Evolutionary conservation across 208 protist species (phyloP).

Genomic region (Wallacemonas sp.): DNA sequence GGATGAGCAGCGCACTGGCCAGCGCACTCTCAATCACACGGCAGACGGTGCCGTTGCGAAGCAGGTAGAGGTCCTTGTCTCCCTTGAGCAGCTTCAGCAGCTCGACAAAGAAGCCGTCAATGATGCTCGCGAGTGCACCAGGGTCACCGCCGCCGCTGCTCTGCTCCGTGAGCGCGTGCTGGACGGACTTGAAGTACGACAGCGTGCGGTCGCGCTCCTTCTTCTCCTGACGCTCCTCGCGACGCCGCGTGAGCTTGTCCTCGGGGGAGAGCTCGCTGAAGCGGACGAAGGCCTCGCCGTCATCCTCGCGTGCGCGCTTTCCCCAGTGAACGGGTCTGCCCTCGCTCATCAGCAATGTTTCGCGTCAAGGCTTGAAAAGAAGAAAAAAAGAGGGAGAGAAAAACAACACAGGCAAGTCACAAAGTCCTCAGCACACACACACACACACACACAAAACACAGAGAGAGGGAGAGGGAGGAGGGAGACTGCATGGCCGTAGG

Average conservation of each 20-base stretch:
- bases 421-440: not conserved
- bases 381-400: slow-evolving; percentile 12
- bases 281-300: slow-evolving; percentile 42
- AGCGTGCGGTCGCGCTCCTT: slow-evolving; percentile 87
- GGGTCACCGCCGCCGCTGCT: slow-evolving; percentile 53
- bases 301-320: slow-evolving; percentile 50
- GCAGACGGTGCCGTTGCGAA: slow-evolving; percentile 82
- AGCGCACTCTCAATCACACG: slow-evolving; percentile 85
- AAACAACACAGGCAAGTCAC: slow-evolving; percentile 3
- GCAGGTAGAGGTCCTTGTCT: slow-evolving; percentile 69
- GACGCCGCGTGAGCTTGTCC: slow-evolving; percentile 62
- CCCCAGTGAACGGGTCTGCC: slow-evolving; percentile 33
- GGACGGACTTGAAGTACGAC: slow-evolving; percentile 82
- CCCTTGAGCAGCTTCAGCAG: slow-evolving; percentile 80
- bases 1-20: slow-evolving; percentile 68
- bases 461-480: slow-evolving; percentile 4
- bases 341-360: slow-evolving; percentile 27
- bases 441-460: slow-evolving; percentile 14
- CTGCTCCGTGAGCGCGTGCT: slow-evolving; percentile 69
- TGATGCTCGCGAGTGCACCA: slow-evolving; percentile 51
- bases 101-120: slow-evolving; percentile 90
- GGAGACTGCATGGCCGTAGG: not conserved
- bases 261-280: slow-evolving; percentile 78
- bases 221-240: slow-evolving; percentile 80
- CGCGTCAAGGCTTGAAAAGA: slow-evolving; percentile 2